Percentiles rank a stretch among this genome's conserved stretches.
Conservation (phyloP, 441 rosid genomes). For the Theobroma grandiflorum region DNA sequence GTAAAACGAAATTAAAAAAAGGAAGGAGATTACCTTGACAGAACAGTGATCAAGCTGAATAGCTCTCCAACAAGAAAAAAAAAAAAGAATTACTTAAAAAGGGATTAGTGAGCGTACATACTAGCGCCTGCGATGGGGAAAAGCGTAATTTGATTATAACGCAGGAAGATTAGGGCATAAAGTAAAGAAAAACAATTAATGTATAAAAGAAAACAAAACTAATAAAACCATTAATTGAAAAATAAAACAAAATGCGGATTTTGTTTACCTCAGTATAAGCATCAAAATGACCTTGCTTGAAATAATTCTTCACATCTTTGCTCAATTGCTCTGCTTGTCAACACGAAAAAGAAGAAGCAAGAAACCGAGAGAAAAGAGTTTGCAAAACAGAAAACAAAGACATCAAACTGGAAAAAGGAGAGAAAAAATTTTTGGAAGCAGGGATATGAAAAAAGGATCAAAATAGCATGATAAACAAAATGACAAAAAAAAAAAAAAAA, state of each 20-base stretch:
- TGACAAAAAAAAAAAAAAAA: too few species aligned
- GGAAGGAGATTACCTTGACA: constrained; percentile 61
- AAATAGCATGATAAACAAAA: too few species aligned
- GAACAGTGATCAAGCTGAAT: constrained; percentile 70
- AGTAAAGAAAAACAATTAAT: constrained; percentile 35
- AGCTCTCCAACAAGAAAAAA: constrained; percentile 46
- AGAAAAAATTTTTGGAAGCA: too few species aligned
- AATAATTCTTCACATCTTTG: constrained; percentile 71
- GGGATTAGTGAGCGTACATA: constrained; percentile 44
- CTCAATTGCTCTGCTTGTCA: constrained; percentile 75
- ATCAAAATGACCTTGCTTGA: constrained; percentile 71
- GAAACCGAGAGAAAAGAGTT: too few species aligned
- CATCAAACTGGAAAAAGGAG: too few species aligned
- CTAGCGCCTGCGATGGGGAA: constrained; percentile 87
- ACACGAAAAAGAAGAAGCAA: too few species aligned
- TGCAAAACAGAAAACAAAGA: too few species aligned
- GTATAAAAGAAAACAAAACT: neutral
- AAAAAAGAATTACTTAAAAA: neutral
- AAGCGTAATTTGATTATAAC: constrained; percentile 93
- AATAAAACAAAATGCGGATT: neutral
- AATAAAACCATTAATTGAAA: neutral
- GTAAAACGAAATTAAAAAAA: neutral
- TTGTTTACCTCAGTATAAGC: constrained; percentile 85
- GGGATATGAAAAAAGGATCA: too few species aligned
- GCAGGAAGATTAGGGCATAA: constrained; percentile 84